Evolutionary conservation across 768 basidiomycete species (phyloP), one percentile per base, ranked within the genome.

Genomic region (Filobasidium floriforme): DNA sequence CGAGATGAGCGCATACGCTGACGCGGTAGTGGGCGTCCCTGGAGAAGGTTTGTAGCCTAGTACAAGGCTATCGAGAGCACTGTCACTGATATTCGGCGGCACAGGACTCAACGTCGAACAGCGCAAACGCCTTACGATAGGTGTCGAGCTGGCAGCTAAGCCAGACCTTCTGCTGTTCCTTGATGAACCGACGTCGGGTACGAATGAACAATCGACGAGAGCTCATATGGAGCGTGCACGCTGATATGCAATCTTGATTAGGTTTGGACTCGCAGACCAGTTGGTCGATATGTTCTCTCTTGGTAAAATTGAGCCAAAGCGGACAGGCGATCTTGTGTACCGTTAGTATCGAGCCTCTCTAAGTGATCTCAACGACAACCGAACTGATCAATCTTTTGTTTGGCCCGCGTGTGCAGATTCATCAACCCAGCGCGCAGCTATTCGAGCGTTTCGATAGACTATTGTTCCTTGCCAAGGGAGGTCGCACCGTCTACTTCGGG

Each of bases 351-450:
- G 18, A 5, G 6, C 46, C 19, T 5, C 46, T 51, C 5, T n/a
- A 51, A 18, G 5, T 51, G 24, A 49, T 52, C 19, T 3, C 22
- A 60, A 51, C 41, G 22, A n/a, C 62, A 3, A 37, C 32, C 32
- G 9, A 37, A 3, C 32, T 37, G 32, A 37, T 6, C 18, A 37
- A 59, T 70, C 76, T 19, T 89, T 92, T 68, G 80, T 92, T 18
- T 90, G n/a, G n/a, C n/a, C n/a, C n/a, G n/a, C n/a, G n/a, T n/a
- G n/a, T 89, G 85, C 92, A 88, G 82, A 90, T 79, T 61, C 79
- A 80, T 67, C 78, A 79, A 62, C 76, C 76, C 11, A 70, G 68
- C 9, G 87, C 87, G 1, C 87, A 89, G 70, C 80, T 90, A 37
- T 92, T 91, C 80, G 83, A 88, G 69, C 83, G 83, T 41, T 90